A percentile compares a stretch with the other conserved stretches of the same genome.
Evolutionary conservation across 495 filamentous ascomycete species (phyloP).

Genomic region (Penicillium parvum): DNA sequence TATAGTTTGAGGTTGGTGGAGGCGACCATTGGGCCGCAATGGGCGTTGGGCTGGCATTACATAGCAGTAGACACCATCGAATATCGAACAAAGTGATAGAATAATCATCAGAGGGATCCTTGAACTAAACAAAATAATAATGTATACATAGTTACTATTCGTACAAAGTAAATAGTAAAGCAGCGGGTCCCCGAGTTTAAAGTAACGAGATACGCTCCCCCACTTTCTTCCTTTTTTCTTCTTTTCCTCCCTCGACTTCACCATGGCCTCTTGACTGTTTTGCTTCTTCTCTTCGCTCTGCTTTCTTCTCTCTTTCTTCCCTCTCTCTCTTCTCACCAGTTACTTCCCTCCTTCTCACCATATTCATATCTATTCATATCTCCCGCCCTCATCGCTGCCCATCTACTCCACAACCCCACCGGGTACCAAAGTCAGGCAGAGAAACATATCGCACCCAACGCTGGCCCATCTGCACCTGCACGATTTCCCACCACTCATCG

Average conservation of each 20-base stretch:
- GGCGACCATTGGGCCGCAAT: conserved; percentile 29
- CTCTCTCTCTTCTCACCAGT: conserved; percentile 1
- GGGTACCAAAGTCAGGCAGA: conserved; percentile 26
- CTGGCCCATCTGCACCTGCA: conserved; percentile 22
- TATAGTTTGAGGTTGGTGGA: too few species aligned
- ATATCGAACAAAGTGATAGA: background rate
- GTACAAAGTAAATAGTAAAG: background rate
- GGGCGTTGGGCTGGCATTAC: conserved; percentile 5
- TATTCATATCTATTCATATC: conserved; percentile 1
- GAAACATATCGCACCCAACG: conserved; percentile 9
- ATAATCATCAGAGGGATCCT: too few species aligned
- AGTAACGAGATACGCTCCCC: conserved; percentile 1
- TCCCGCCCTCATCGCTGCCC: conserved; percentile 19
- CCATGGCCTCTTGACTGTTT: conserved; percentile 13
- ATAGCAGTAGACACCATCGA: too few species aligned
- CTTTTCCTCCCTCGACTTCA: too few species aligned
- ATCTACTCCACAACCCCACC: conserved; percentile 22
- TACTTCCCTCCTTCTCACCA: conserved; percentile 4
- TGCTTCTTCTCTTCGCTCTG: conserved; percentile 6
- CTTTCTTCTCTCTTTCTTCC: conserved; percentile 6
- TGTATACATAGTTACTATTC: background rate
- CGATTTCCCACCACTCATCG: conserved; percentile 20
- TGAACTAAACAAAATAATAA: background rate
- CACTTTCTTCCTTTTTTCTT: conserved; percentile 6
- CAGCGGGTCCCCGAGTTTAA: conserved; percentile 16